These are phyloP conservation scores for Elongisporangium undulatum DNA, from an alignment of 352 stramenopile species.

Conservation along the genomic window DNA sequence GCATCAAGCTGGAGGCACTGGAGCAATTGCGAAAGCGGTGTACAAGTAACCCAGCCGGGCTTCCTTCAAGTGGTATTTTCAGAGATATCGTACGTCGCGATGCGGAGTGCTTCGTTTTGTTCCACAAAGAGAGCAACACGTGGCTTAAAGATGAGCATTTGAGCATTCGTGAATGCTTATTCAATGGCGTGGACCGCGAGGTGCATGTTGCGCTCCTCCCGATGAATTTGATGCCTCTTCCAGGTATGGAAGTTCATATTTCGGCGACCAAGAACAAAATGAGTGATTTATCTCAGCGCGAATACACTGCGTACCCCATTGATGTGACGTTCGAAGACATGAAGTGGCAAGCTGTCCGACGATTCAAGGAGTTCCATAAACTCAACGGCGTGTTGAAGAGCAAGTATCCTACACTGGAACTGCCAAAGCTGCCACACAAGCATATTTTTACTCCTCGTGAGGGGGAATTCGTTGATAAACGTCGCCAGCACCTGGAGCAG, in stretches of 20 bases:
- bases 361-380: conserved; percentile 64
- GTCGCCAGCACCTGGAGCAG: conserved; percentile 59
- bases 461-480: conserved; percentile 54
- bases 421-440: conserved; percentile 56
- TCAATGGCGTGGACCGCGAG: conserved; percentile 18
- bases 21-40: conserved; percentile 37
- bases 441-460: conserved; percentile 63
- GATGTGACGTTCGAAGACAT: conserved; percentile 68
- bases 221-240: conserved; percentile 56
- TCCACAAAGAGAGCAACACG: conserved; percentile 19
- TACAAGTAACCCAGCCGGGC: too few relatives aligned
- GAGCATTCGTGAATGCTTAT: conserved; percentile 36
- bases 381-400: conserved; percentile 25
- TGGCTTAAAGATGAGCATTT: conserved; percentile 61
- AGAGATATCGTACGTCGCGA: conserved; percentile 24
- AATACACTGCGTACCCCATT: conserved; percentile 69
- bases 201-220: conserved; percentile 27
- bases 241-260: conserved; percentile 56
- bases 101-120: conserved; percentile 47
- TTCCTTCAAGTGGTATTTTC: conserved; percentile 10
- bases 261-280: conserved; percentile 67
- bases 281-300: conserved; percentile 69
- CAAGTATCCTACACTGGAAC: conserved; percentile 30
- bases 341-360: conserved; percentile 57
- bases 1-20: conserved; percentile 59